Evolutionary conservation across 1,139 yeast genomes (phyloP), one percentile per base, ranked within the genome.

Genomic region (Saccharomyces hybrid): DNA sequence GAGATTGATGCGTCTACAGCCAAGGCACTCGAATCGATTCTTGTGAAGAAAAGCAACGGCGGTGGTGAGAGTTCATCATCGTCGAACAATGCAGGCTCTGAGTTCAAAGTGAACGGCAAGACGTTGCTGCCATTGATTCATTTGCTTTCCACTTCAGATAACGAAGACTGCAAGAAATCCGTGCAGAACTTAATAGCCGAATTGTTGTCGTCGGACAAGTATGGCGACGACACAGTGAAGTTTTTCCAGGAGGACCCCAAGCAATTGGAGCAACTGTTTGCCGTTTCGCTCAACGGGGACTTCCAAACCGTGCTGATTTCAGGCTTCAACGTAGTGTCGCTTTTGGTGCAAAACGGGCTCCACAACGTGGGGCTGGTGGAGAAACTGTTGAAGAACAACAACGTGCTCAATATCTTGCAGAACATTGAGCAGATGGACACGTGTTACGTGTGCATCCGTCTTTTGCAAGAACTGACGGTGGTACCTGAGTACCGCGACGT

Each of bases 131-230:
- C 70, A n/a, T 58, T 67, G 49, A 57, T 68, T 46, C 69, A 65
- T 51, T 55, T 67, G n/a, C 57, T 68, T 34, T 58, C 59, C n/a
- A 61, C 62, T 29, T 59, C 62, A 6, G 57, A 57, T 34, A 64
- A 64, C 51, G 55, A 56, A n/a, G 97, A 90, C 63, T 85, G 88
- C 32, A 79, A 84, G 63, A 86, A 87, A 69, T 85, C 84, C 65
- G 78, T 86, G 34, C 78, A 87, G 57, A 88, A 87, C 41, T 74
- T 88, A 58, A 74, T 84, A 53, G 82, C 84, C 54, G 95, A 86
- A 61, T 76, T 86, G 61, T 71, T 79, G 27, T 64, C 66, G 6
- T 56, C 65, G 25, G 66, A 64, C 4, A 53, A 66, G 57, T 67
- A 67, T 64, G 66, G 78, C 52, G 64, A 72, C 51, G 81, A 77